Percentiles rank a stretch among this genome's conserved stretches.
These are phyloP conservation scores for Sedum album DNA, from an alignment of 164 flowering plant species.

Conservation along the genomic window DNA sequence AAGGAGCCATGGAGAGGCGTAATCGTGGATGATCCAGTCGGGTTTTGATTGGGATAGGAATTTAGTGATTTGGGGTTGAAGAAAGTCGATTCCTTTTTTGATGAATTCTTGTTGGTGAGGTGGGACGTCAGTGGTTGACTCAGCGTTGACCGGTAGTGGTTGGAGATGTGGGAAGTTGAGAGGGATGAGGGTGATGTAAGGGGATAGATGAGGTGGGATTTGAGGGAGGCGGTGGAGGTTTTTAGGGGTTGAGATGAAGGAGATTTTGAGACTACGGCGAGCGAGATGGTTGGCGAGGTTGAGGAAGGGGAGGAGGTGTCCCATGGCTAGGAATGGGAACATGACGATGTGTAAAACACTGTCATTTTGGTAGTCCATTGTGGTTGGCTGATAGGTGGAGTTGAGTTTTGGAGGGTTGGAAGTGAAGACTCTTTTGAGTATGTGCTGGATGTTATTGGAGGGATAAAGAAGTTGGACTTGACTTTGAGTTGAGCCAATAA, in stretches of 20 bases:
- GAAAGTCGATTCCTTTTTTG: slow-evolving; percentile 36
- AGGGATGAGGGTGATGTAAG: slow-evolving; percentile 15
- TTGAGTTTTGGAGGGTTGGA: background rate
- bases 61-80: slow-evolving; percentile 15
- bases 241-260: slow-evolving; percentile 47
- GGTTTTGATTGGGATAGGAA: slow-evolving; percentile 26
- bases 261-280: slow-evolving; percentile 31
- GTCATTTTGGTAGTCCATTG: background rate
- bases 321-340: slow-evolving; percentile 64
- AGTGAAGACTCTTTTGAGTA: too few relatives aligned
- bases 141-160: slow-evolving; percentile 23
- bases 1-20: slow-evolving; percentile 52
- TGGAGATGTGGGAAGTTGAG: slow-evolving; percentile 28
- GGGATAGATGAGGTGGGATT: slow-evolving; percentile 19
- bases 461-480: too few relatives aligned
- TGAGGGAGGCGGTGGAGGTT: slow-evolving; percentile 35
- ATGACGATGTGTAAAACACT: slow-evolving; percentile 29
- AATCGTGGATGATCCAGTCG: slow-evolving; percentile 54
- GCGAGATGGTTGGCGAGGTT: slow-evolving; percentile 36
- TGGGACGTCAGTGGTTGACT: slow-evolving; percentile 41
- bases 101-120: slow-evolving; percentile 17
- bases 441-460: too few relatives aligned
- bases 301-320: slow-evolving; percentile 46
- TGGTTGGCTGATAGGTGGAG: background rate
- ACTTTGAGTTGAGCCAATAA: too few relatives aligned